Conservation (phyloP, 2,329 filamentous ascomycete genomes). For the Monosporascus sp. region DNA sequence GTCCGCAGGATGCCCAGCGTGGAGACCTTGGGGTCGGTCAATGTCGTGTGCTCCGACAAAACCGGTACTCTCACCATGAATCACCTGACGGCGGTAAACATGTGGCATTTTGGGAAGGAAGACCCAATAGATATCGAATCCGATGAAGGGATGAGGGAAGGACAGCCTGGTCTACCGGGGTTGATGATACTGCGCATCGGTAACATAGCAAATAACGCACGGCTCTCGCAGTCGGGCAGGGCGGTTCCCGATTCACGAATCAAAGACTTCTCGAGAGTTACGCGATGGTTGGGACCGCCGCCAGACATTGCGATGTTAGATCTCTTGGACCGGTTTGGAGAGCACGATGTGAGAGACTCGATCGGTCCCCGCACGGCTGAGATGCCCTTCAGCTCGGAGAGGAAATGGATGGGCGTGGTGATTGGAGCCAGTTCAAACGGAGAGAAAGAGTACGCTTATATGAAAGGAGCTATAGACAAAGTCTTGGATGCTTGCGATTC, state of each 20-base stretch:
- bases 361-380: conserved; percentile 79
- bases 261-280: conserved; percentile 59
- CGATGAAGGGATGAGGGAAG: conserved; percentile 48
- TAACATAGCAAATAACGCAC: conserved; percentile 93
- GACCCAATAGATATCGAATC: conserved; percentile 47
- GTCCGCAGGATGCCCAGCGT: conserved; percentile 94
- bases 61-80: conserved; percentile 94
- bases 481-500: conserved; percentile 84
- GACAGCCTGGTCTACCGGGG: conserved; percentile 65
- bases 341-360: conserved; percentile 84
- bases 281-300: conserved; percentile 92
- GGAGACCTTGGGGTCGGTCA: conserved; percentile 95
- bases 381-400: conserved; percentile 91
- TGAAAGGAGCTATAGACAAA: conserved; percentile 90
- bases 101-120: conserved; percentile 83
- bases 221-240: conserved; percentile 69
- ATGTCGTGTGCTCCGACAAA: conserved; percentile 99
- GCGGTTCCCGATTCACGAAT: conserved; percentile 76
- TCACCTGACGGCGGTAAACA: conserved; percentile 94
- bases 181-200: conserved; percentile 82
- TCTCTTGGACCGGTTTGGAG: conserved; percentile 81
- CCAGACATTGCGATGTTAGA: conserved; percentile 98
- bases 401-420: conserved; percentile 98
- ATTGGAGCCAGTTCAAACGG: conserved; percentile 57
- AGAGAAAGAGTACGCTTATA: conserved; percentile 79